Percentiles rank a stretch among this genome's conserved stretches.
phyloP scores from a whole-genome alignment of 2,329 filamentous ascomycete species.

The Stemphylium lycopersici region DNA sequence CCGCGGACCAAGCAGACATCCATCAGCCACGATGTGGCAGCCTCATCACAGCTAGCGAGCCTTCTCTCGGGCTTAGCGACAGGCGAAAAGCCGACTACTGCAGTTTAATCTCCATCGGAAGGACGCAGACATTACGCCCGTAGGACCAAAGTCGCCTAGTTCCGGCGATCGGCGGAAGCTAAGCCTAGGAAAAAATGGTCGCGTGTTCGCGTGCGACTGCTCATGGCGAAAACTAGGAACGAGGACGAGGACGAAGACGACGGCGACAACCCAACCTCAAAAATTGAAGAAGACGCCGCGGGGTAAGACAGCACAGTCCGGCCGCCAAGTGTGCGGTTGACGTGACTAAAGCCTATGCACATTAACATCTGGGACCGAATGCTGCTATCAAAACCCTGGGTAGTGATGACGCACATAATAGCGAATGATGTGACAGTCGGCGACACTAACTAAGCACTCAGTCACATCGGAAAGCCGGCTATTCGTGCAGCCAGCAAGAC shows the following conservation, averaged over 20 bases:
- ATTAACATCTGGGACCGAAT: neutral
- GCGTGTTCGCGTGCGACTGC: neutral
- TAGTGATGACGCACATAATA: slow-evolving; percentile 10
- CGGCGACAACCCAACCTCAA: neutral
- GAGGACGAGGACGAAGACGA: neutral
- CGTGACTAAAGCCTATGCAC: too few species aligned
- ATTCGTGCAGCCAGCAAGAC: slow-evolving; percentile 1
- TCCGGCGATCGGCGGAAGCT: slow-evolving; percentile 11
- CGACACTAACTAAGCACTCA: slow-evolving; percentile 2
- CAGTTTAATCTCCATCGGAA: too few species aligned
- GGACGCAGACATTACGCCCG: neutral
- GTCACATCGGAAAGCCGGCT: slow-evolving; percentile 16
- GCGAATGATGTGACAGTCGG: slow-evolving; percentile 4
- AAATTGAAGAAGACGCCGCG: too few species aligned
- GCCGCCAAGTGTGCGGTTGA: too few species aligned
- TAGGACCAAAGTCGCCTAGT: neutral
- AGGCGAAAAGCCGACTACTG: too few species aligned
- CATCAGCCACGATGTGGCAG: too few species aligned
- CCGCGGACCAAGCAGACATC: neutral
- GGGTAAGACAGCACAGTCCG: too few species aligned
- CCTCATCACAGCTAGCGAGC: too few species aligned
- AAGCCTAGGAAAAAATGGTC: slow-evolving; percentile 1
- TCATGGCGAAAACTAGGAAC: too few species aligned
- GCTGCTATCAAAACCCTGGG: neutral
- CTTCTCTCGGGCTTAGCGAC: too few species aligned